Percentiles rank a stretch among this genome's conserved stretches.
These are phyloP conservation scores for Nissolia schottii DNA, from an alignment of 306 rosid species.

Conservation along the genomic window DNA sequence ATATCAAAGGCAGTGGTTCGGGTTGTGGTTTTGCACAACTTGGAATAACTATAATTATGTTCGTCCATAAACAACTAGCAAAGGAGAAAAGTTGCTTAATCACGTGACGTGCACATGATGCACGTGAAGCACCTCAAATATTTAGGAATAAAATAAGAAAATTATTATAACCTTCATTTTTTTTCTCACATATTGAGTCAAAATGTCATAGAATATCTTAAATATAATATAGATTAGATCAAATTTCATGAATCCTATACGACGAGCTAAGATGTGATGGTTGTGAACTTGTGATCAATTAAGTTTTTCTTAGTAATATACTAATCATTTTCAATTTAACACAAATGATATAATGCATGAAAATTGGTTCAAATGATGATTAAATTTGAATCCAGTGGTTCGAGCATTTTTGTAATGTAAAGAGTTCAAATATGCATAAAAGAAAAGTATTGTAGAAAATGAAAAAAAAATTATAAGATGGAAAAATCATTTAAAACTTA, in stretches of 20 bases:
- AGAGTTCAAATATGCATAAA: no score
- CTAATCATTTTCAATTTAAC: no score
- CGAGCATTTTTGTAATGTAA: no score
- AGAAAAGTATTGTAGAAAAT: neutral
- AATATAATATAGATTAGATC: neutral
- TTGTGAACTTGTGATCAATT: neutral
- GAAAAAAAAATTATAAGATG: neutral
- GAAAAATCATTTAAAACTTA: no score
- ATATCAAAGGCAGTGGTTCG: neutral
- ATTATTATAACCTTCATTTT: neutral
- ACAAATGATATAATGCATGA: no score
- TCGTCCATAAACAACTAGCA: neutral
- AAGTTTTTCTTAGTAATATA: no score
- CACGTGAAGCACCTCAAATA: neutral
- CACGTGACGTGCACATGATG: conserved; percentile 30
- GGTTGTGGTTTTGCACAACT: neutral
- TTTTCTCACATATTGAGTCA: neutral
- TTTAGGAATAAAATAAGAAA: neutral
- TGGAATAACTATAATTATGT: neutral
- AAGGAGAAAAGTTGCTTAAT: neutral
- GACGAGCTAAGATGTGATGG: neutral
- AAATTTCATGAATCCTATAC: neutral
- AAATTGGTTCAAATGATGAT: no score
- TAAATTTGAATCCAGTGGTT: no score
- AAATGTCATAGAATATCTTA: neutral